Evolutionary conservation across 2,329 filamentous ascomycete species (phyloP), one percentile per base, ranked within the genome.

Genomic region (Colletotrichum sidae): DNA sequence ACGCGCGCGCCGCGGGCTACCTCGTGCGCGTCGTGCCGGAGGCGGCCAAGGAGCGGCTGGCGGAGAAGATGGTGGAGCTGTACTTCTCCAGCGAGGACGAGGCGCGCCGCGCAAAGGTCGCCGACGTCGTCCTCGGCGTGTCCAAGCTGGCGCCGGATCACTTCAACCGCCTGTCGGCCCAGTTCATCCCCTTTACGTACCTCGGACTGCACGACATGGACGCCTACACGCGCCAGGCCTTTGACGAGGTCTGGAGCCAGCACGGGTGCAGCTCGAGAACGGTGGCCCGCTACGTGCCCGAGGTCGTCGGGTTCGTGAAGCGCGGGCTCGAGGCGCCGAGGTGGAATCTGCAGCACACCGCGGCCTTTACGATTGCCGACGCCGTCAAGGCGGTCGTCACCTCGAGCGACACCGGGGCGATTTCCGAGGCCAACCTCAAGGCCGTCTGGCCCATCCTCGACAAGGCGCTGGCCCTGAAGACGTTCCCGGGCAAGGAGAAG

Each of bases 311-410:
- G 0, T 83, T 98, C 2, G 87, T 90, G 1, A 83, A 87, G 41
- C 81, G 84, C 41, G 86, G 93, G 57, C 81, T 98, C 8, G 90
- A 92, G 39, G 94, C 92, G 2, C 87, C 92, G 2, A 92, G 93
- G 72, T 99, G 96, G 96, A 89, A 90, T 2, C 86, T 98, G 61
- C 96, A 96, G 76, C 95, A 98, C 72, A 92, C 93, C 0, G 92
- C 92, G 8, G 93, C 94, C 8, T 88, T 96, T 64, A 88, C 94
- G 0, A 86, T 95, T 9, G 93, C 93, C 1, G 91, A 92, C 50
- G 88, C 91, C 60, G 85, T 93, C 11, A 83, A 83, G 17, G 88
- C 91, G 1, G 85, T 94, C 3, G 86, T 86, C 37, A 81, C 83
- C 11, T 87, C 86, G 17, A 84, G 86, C 55, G 84, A 86, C 10